Base-by-base conservation (phyloP, 257 asterid genomes). In the Fraxinus pennsylvanica region DNA sequence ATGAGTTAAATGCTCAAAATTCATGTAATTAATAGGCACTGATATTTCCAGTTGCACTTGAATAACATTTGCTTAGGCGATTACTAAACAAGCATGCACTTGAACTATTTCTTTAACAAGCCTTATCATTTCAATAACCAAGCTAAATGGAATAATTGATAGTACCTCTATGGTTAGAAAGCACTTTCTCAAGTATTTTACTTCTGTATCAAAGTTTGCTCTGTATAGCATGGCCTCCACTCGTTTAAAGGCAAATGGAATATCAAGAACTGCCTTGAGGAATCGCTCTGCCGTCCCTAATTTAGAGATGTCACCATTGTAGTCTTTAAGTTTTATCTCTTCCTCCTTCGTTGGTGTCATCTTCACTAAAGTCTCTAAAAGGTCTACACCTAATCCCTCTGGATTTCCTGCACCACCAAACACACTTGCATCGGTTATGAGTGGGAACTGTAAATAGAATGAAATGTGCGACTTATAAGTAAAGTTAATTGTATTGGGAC, bases 331-430 rank as follows among this genome's bases (percentile, higher is more conserved):
- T 81, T 93, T 96, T 68, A 93, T 93, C 78, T 96, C 99, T 87
- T 96, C 99, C 88, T 96, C 98, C 81, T 92, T 93, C 13, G 98
- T 96, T 71, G 99, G 99, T 77, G 98, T 97, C 99, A 96, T 93
- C 88, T 92, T 96, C 76, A 91, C 97, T 86, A 96, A 79, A 27
- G 99, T 93, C 88, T 96, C 99, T 88, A 96, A 78, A 73, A 96
- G 96, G 81, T 96, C 99, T 32, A 90, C 87, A 69, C 99, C 99
- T 75, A 93, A 83, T 78, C 98, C 97, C 79, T 93, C 99, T 17
- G 89, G 94, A 81, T 91, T 89, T 80, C 99, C 99, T 96, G 91
- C 79, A 79, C 33, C 21, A 83, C 61, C 63, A 77, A 72, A 59
- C 38, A 19, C 35, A 52, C 29, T 71, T 45, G 66, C 35, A 12